Evolutionary conservation across 805 yeast genomes (phyloP).

Genomic region (Nakazawaea pomicola): DNA sequence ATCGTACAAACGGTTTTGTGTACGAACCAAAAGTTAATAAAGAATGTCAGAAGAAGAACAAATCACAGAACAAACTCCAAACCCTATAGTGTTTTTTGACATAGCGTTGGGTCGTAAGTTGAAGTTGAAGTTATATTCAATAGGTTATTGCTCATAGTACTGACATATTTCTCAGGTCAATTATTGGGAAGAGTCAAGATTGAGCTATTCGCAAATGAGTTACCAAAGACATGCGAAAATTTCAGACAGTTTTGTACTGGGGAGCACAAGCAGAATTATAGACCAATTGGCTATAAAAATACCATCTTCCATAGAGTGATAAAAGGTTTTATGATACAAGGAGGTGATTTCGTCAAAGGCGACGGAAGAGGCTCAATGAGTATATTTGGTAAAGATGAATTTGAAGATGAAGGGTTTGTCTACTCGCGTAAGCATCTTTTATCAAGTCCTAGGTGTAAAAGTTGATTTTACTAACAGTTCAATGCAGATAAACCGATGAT

Average conservation of each 20-base stretch:
- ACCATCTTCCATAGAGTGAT: conserved; percentile 35
- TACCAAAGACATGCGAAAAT: conserved; percentile 45
- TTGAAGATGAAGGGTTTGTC: conserved; percentile 39
- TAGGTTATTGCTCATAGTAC: too few species aligned
- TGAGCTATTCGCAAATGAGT: conserved; percentile 31
- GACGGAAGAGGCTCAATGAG: conserved; percentile 40
- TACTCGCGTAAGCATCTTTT: conserved; percentile 23
- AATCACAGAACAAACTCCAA: conserved; percentile 4
- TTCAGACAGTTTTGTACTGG: conserved; percentile 51
- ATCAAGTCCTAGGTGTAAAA: neutral
- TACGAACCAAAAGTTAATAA: too few species aligned
- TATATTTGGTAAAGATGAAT: conserved; percentile 35
- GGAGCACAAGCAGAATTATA: conserved; percentile 31
- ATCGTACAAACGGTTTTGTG: too few species aligned
- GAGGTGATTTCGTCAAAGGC: conserved; percentile 41
- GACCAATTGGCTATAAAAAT: conserved; percentile 40
- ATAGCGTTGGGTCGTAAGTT: conserved; percentile 22
- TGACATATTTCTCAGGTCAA: conserved; percentile 13
- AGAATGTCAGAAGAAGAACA: neutral
- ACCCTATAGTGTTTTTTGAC: conserved; percentile 38
- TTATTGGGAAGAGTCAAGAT: conserved; percentile 40
- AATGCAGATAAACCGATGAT: conserved; percentile 23
- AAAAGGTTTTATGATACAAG: conserved; percentile 38
- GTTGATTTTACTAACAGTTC: too few species aligned
- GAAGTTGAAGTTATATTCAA: neutral